Evolutionary conservation across 805 yeast genomes (phyloP), one percentile per base, ranked within the genome.

Genomic region (Yarrowia sp.): DNA sequence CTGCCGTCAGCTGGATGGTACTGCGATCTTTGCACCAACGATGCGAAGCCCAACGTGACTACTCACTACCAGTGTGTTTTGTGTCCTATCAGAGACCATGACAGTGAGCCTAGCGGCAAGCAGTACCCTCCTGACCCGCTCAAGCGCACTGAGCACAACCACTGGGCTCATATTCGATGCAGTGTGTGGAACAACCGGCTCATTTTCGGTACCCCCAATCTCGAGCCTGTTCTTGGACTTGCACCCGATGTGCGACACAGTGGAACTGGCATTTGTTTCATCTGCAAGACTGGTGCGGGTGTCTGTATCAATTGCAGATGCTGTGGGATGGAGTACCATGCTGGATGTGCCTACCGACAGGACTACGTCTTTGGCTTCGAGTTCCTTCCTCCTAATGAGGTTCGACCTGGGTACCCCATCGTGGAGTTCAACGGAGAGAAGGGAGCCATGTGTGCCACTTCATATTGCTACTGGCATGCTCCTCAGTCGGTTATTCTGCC

Each of bases 121-220:
- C 42, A 43, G 48, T 49, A 22, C 22, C 40, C 77, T 40, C 87
- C 90, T 0, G 93, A 89, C 72, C 90, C 87, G 40, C 76, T 91
- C 72, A 89, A 90, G 73, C 82, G 91, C n/a, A 86, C 95, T 0
- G 72, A 75, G 4, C 84, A 82, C 68, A 90, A 90, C 0, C 81
- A 82, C 69, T 92, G 97, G 97, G 86, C 87, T 42, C 97, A 92
- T 79, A 79, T 89, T 2, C 70, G 85, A 2, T 92, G 98, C 78
- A 88, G 93, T 0, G 63, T 89, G 0, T 87, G 87, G 74, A 79
- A 80, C 38, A 77, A 84, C 5, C 78, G 79, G n/a, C 75, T 83
- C 5, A 77, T 76, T 38, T 85, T 83, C 74, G 86, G 82, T 70
- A 42, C 80, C 0, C 70, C 74, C 22, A 55, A 77, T 14, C 61